A percentile compares a stretch with the other conserved stretches of the same genome.
Evolutionary conservation across 2,329 filamentous ascomycete species (phyloP).

Genomic region (Trichoderma sp.): DNA sequence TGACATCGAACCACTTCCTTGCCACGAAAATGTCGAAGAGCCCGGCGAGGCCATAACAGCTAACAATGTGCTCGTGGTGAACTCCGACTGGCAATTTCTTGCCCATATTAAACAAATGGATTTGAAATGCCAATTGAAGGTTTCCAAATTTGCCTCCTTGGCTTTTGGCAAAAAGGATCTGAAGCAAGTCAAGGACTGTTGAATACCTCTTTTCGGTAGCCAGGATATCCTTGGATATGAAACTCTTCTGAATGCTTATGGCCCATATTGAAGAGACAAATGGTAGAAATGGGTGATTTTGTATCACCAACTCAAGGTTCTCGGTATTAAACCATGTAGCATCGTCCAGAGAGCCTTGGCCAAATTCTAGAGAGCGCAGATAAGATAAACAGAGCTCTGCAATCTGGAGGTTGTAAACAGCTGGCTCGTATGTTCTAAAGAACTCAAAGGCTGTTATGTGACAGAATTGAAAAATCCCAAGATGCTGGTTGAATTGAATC

Average conservation of each 20-base stretch:
- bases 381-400: too few species aligned
- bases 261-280: too few species aligned
- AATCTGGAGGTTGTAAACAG: too few species aligned
- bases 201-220: neutral
- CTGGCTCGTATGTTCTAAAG: too few species aligned
- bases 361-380: too few species aligned
- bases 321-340: too few species aligned
- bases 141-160: neutral
- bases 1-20: neutral
- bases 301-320: too few species aligned
- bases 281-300: too few species aligned
- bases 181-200: neutral
- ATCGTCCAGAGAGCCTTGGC: too few species aligned
- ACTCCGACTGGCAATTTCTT: neutral
- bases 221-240: neutral
- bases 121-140: neutral
- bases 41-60: neutral
- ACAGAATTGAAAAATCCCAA: too few species aligned
- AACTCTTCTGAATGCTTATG: neutral
- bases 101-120: neutral
- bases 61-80: neutral
- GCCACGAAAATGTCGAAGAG: neutral
- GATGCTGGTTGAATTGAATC: too few species aligned
- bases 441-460: too few species aligned
- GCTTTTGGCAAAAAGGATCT: neutral